phyloP scores from a whole-genome alignment of 257 asterid species.

The Solanum chiquidenum region DNA sequence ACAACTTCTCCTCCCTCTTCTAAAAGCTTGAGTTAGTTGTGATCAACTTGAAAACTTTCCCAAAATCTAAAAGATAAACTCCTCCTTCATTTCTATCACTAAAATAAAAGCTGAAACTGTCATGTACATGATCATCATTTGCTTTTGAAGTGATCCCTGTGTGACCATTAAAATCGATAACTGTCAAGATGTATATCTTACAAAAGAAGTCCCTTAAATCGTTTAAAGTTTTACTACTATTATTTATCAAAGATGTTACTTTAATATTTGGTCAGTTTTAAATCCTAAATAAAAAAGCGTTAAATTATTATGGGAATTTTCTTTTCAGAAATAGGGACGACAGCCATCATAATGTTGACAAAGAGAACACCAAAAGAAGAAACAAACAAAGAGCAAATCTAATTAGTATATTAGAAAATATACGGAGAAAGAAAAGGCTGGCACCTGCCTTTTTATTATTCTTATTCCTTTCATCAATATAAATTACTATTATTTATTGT shows the following conservation, averaged over 20 bases:
- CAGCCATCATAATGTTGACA: not conserved
- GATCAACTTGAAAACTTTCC: too few species aligned
- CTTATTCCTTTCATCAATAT: conserved; percentile 3
- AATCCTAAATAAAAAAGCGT: not conserved
- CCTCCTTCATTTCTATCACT: too few species aligned
- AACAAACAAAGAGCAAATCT: not conserved
- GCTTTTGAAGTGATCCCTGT: not conserved
- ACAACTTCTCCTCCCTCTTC: not conserved
- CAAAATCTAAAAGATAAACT: too few species aligned
- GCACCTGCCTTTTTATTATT: not conserved
- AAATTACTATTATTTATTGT: conserved; percentile 12
- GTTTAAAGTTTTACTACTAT: not conserved
- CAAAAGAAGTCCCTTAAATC: not conserved
- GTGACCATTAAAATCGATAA: not conserved
- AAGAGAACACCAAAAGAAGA: not conserved
- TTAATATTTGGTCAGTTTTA: not conserved
- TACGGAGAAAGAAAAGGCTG: not conserved
- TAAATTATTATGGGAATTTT: not conserved
- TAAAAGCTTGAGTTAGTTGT: too few species aligned
- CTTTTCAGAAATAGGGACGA: not conserved
- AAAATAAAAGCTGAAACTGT: too few species aligned
- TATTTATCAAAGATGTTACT: not conserved
- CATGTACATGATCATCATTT: not conserved
- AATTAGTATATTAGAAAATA: not conserved
- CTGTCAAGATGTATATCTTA: not conserved